Conservation (phyloP, 148 eudicot species). For the Oxyria digyna region DNA sequence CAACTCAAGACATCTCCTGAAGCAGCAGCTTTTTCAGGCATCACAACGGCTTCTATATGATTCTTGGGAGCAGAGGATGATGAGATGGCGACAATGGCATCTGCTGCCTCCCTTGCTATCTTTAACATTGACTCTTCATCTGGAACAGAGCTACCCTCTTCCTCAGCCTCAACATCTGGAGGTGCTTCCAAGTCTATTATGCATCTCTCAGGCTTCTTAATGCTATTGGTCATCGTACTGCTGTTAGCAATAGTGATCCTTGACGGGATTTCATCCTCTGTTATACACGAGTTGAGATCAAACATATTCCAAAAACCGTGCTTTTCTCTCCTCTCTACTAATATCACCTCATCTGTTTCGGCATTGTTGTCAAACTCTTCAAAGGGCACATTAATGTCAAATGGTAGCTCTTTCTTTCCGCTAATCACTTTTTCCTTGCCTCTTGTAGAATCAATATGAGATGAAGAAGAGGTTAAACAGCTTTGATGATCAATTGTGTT, state of each 20-base stretch:
- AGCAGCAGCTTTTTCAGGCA: background rate
- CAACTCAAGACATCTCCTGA: conserved; percentile 35
- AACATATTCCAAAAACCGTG: conserved; percentile 21
- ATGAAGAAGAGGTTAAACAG: conserved; percentile 18
- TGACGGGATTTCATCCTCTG: conserved; percentile 43
- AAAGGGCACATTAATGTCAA: conserved; percentile 39
- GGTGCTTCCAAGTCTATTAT: conserved; percentile 50
- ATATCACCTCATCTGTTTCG: conserved; percentile 5
- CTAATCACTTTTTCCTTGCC: conserved; percentile 11
- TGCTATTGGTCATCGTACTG: conserved; percentile 4
- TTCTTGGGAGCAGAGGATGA: conserved; percentile 21
- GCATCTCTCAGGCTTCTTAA: conserved; percentile 17
- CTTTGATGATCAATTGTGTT: conserved; percentile 6
- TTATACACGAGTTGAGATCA: conserved; percentile 63
- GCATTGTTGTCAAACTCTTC: conserved; percentile 14
- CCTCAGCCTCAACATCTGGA: conserved; percentile 23
- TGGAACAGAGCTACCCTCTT: conserved; percentile 12
- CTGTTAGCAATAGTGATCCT: conserved; percentile 20
- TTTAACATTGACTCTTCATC: conserved; percentile 15
- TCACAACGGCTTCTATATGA: conserved; percentile 7
- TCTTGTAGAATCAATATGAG: conserved; percentile 13
- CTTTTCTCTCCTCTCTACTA: conserved; percentile 13
- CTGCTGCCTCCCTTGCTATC: conserved; percentile 39
- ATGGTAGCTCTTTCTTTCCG: conserved; percentile 22
- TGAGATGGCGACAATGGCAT: conserved; percentile 55